phyloP scores from a whole-genome alignment of 805 yeast genomes.

The Wickerhamomyces strasburgensis region DNA sequence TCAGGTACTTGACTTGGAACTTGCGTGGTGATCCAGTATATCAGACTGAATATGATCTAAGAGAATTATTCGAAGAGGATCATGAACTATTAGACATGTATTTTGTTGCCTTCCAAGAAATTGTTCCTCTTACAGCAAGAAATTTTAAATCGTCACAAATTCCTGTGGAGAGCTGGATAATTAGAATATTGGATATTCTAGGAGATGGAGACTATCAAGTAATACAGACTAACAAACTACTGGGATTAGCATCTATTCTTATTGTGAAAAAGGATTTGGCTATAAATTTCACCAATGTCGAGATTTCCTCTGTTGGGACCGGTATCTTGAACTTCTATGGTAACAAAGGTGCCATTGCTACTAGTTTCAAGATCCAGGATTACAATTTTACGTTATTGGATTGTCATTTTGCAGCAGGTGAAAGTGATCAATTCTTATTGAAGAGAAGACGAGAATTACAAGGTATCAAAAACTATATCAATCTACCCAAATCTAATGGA shows the following conservation, averaged over 20 bases:
- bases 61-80: constrained; percentile 8
- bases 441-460: constrained; percentile 41
- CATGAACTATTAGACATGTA: constrained; percentile 29
- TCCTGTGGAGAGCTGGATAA: constrained; percentile 32
- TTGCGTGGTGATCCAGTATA: constrained; percentile 28
- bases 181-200: constrained; percentile 18
- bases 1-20: constrained; percentile 37
- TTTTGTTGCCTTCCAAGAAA: constrained; percentile 45
- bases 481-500: constrained; percentile 21
- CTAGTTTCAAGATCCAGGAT: constrained; percentile 34
- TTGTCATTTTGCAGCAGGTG: constrained; percentile 54
- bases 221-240: constrained; percentile 41
- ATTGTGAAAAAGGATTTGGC: constrained; percentile 31
- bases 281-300: constrained; percentile 35
- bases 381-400: constrained; percentile 36
- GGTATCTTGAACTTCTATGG: constrained; percentile 57
- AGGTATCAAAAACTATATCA: constrained; percentile 31
- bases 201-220: constrained; percentile 28
- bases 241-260: constrained; percentile 47
- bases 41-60: constrained; percentile 14
- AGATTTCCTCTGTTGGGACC: constrained; percentile 44
- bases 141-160: constrained; percentile 31
- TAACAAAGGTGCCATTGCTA: constrained; percentile 54
- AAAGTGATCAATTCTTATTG: constrained; percentile 29
- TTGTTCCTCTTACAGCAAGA: constrained; percentile 41